A percentile compares a stretch with the other conserved stretches of the same genome.
These are phyloP conservation scores for Triglochin maritima DNA, from an alignment of 106 monocot genomes.

Conservation along the genomic window DNA sequence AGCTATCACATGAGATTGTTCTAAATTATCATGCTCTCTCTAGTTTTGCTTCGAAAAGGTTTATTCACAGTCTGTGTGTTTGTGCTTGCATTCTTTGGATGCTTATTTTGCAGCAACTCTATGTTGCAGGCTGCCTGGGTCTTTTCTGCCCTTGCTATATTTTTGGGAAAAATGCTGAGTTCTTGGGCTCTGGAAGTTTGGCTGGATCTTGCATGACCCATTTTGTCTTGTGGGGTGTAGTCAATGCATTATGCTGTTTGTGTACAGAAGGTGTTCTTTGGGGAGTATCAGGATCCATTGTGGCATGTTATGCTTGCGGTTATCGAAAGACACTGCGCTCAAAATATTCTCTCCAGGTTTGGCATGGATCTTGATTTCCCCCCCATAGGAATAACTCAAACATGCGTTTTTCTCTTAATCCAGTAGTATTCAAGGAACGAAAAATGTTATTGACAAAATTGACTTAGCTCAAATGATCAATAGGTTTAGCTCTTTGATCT, in stretches of 20 bases:
- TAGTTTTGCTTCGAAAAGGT: no score
- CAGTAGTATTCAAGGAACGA: no score
- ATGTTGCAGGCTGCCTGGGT: slow-evolving; percentile 62
- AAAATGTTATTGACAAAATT: no score
- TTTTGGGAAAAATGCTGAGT: slow-evolving; percentile 91
- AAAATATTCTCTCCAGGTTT: slow-evolving; percentile 68
- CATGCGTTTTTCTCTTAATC: no score
- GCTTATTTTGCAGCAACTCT: not conserved
- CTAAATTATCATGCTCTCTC: no score
- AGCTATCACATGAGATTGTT: no score
- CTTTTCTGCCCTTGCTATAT: slow-evolving; percentile 72
- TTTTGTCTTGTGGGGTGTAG: slow-evolving; percentile 67
- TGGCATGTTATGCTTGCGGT: slow-evolving; percentile 86
- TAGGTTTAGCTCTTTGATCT: no score
- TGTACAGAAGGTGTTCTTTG: slow-evolving; percentile 55
- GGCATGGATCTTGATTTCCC: not conserved
- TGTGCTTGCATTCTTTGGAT: no score
- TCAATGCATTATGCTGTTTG: slow-evolving; percentile 67
- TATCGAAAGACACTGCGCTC: slow-evolving; percentile 49
- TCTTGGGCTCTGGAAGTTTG: slow-evolving; percentile 70
- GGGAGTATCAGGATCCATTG: slow-evolving; percentile 49
- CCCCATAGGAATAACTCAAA: no score
- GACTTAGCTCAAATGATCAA: no score
- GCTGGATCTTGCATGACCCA: slow-evolving; percentile 78
- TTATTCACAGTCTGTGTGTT: no score